A percentile compares a stretch with the other conserved stretches of the same genome.
Conservation (phyloP, 225 moss, liverwort and hornwort genomes). For the Physcomitrellopsis africana region DNA sequence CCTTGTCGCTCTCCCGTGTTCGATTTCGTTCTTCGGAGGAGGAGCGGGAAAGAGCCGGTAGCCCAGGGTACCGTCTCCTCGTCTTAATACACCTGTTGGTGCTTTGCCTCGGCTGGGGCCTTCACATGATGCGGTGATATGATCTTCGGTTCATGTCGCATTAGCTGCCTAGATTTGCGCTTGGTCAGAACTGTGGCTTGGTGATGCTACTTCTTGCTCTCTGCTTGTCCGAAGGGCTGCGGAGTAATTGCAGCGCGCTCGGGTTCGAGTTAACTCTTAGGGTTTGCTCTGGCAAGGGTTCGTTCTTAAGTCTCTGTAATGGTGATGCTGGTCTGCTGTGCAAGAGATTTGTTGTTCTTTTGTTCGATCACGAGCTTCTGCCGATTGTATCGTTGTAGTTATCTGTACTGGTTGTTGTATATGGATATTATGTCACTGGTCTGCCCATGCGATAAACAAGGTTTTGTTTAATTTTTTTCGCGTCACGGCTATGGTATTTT, state of each 20-base stretch:
- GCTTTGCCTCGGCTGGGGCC: background rate
- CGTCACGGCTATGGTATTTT: slow-evolving; percentile 4
- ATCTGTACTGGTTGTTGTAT: slow-evolving; percentile 28
- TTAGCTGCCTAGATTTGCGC: slow-evolving; percentile 43
- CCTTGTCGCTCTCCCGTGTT: too few relatives aligned
- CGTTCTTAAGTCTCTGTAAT: background rate
- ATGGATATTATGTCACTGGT: slow-evolving; percentile 23
- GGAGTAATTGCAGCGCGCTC: slow-evolving; percentile 14
- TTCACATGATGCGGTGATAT: slow-evolving; percentile 30
- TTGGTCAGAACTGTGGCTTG: slow-evolving; percentile 25
- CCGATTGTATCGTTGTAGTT: background rate
- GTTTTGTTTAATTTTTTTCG: slow-evolving; percentile 18
- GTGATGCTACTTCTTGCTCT: slow-evolving; percentile 10
- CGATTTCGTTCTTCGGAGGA: too few relatives aligned
- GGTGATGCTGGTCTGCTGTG: slow-evolving; percentile 28
- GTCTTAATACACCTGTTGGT: background rate
- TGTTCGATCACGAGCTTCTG: slow-evolving; percentile 16
- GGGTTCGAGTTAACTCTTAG: slow-evolving; percentile 37
- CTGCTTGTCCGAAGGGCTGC: slow-evolving; percentile 6
- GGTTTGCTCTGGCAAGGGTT: slow-evolving; percentile 31
- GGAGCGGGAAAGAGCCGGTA: too few relatives aligned
- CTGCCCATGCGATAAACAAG: slow-evolving; percentile 34
- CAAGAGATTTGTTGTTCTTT: slow-evolving; percentile 3
- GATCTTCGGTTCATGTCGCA: slow-evolving; percentile 20
- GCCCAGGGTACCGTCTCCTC: too few relatives aligned